Conservation (phyloP, 805 yeast genomes). For the Lipomyces kockii region DNA sequence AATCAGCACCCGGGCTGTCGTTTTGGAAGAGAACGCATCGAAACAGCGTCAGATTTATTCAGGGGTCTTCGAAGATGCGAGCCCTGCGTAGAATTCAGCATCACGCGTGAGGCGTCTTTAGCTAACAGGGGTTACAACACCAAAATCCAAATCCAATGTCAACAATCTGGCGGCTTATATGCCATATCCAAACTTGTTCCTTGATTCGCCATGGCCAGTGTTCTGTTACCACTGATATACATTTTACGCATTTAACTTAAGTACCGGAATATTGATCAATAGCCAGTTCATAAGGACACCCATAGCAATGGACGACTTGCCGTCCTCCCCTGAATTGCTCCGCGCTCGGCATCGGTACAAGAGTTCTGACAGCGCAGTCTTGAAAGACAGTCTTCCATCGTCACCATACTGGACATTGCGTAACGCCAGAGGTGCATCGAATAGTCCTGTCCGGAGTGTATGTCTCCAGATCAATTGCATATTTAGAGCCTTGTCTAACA, state of each 20-base stretch:
- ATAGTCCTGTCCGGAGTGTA: neutral
- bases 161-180: neutral
- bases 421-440: neutral
- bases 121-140: neutral
- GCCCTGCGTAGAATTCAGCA: conserved; percentile 1
- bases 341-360: neutral
- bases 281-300: neutral
- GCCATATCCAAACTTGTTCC: neutral
- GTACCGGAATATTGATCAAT: neutral
- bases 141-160: neutral
- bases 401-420: neutral
- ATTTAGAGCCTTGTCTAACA: neutral
- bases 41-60: neutral
- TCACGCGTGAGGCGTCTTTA: neutral
- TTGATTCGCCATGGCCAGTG: neutral
- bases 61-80: neutral
- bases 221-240: neutral
- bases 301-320: neutral
- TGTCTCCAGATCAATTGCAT: neutral
- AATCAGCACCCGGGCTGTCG: neutral
- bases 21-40: no score
- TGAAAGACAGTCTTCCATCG: neutral
- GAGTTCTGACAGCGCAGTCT: neutral
- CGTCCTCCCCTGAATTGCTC: neutral
- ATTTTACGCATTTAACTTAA: neutral